phyloP scores from a whole-genome alignment of 2,329 filamentous ascomycete genomes.

The Alternaria triticimaculans region DNA sequence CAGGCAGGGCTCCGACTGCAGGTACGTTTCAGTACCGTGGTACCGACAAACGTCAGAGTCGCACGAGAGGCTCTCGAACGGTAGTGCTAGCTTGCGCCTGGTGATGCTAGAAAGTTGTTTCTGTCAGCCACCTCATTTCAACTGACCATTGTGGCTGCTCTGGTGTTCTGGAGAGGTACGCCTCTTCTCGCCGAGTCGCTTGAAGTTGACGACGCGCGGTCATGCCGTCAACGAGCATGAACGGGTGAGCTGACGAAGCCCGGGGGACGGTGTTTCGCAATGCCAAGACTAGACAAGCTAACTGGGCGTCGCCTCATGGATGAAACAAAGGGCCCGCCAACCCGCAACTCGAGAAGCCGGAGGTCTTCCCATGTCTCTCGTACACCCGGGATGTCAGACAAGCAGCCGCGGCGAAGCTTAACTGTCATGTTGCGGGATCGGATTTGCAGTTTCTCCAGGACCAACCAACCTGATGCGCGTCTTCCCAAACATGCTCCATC shows the following conservation, averaged over 20 bases:
- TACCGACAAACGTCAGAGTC: slow-evolving; percentile 2
- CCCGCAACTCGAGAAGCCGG: slow-evolving; percentile 14
- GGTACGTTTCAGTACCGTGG: slow-evolving; percentile 30
- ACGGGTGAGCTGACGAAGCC: slow-evolving; percentile 27
- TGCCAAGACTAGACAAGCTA: slow-evolving; percentile 32
- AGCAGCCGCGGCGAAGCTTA: slow-evolving; percentile 38
- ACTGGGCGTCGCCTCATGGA: slow-evolving; percentile 14
- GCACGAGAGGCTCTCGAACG: neutral
- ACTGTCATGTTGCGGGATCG: slow-evolving; percentile 13
- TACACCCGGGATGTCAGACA: slow-evolving; percentile 29
- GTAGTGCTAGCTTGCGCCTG: neutral
- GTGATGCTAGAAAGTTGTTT: neutral
- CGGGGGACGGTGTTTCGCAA: slow-evolving; percentile 29
- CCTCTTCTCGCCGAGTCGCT: neutral
- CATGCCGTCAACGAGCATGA: slow-evolving; percentile 16
- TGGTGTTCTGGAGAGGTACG: neutral
- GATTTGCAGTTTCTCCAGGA: slow-evolving; percentile 1
- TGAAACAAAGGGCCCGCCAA: slow-evolving; percentile 25
- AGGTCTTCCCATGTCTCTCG: slow-evolving; percentile 4
- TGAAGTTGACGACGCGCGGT: slow-evolving; percentile 14
- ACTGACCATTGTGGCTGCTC: neutral
- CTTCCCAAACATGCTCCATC: slow-evolving; percentile 11
- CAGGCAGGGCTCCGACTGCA: slow-evolving; percentile 22
- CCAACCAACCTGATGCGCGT: slow-evolving; percentile 6
- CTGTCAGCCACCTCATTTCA: slow-evolving; percentile 1